phyloP scores from a whole-genome alignment of 768 basidiomycete species.

The Tricholomella constricta region DNA sequence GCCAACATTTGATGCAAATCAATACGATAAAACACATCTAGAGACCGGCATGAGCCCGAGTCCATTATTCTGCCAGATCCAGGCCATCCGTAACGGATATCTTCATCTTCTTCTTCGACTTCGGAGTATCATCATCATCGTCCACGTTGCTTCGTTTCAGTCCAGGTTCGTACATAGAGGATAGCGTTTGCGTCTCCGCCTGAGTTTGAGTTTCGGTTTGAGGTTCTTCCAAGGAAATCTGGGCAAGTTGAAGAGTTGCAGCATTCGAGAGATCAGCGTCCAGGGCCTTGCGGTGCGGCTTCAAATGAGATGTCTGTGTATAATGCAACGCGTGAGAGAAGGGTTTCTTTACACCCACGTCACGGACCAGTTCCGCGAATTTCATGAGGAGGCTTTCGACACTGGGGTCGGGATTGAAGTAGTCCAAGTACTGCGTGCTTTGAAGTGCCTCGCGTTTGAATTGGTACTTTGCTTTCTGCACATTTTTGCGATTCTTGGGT shows the following conservation, averaged over 20 bases:
- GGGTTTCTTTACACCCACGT: background rate
- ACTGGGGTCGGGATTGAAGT: constrained; percentile 64
- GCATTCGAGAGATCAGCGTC: constrained; percentile 12
- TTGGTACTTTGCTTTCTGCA: constrained; percentile 57
- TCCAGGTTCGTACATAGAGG: constrained; percentile 17
- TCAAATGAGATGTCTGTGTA: constrained; percentile 2
- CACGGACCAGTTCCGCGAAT: constrained; percentile 56
- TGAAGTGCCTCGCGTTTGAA: constrained; percentile 53
- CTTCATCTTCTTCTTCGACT: constrained; percentile 63
- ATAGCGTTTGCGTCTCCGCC: constrained; percentile 27
- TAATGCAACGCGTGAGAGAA: constrained; percentile 7
- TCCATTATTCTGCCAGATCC: constrained; percentile 68
- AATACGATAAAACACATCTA: too few species aligned
- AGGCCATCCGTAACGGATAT: constrained; percentile 69
- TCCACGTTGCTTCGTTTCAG: constrained; percentile 36
- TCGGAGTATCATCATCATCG: constrained; percentile 23
- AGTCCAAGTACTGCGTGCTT: constrained; percentile 57
- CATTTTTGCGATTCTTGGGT: constrained; percentile 47
- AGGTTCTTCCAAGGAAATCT: constrained; percentile 9
- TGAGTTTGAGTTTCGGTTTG: constrained; percentile 38
- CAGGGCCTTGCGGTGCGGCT: constrained; percentile 5
- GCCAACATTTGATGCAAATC: background rate
- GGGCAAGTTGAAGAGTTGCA: constrained; percentile 1
- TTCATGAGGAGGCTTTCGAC: constrained; percentile 64
- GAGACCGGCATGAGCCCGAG: background rate